These are phyloP conservation scores for Toxicodendron radicans DNA, from an alignment of 345 rosid genomes.

Conservation along the genomic window DNA sequence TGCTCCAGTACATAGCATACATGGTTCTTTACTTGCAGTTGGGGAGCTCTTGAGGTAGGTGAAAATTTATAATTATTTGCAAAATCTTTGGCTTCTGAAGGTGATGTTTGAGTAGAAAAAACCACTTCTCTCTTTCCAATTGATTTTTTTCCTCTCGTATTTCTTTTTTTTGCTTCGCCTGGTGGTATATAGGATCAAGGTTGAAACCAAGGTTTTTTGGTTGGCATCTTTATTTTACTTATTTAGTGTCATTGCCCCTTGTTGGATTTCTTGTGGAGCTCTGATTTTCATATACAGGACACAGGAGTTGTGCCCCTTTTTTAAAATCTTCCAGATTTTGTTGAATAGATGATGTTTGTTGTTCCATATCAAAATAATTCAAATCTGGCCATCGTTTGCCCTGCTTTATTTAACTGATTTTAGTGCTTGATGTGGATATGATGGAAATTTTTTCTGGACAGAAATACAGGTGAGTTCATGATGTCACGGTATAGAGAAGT, in stretches of 20 bases:
- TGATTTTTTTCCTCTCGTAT: neutral
- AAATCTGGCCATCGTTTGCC: neutral
- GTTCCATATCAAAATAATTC: neutral
- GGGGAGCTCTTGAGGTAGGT: constrained; percentile 93
- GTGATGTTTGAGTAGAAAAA: neutral
- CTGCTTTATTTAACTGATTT: constrained; percentile 6
- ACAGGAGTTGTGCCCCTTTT: neutral
- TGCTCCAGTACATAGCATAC: constrained; percentile 97
- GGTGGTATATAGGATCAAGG: no score
- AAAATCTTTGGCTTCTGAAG: neutral
- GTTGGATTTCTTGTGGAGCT: neutral
- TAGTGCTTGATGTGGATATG: constrained; percentile 11
- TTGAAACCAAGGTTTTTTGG: neutral
- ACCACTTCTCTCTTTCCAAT: neutral
- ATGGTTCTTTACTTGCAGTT: constrained; percentile 98
- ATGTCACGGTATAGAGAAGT: constrained; percentile 99
- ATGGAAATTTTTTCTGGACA: constrained; percentile 37
- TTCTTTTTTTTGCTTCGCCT: neutral
- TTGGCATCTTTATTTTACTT: neutral
- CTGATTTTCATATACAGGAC: neutral
- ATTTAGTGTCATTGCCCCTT: neutral
- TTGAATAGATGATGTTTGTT: neutral
- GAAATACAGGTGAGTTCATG: constrained; percentile 99
- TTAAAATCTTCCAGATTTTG: neutral
- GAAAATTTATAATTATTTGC: constrained; percentile 13